Base-by-base conservation (phyloP, 2,329 filamentous ascomycete species). In the Venturia effusa region DNA sequence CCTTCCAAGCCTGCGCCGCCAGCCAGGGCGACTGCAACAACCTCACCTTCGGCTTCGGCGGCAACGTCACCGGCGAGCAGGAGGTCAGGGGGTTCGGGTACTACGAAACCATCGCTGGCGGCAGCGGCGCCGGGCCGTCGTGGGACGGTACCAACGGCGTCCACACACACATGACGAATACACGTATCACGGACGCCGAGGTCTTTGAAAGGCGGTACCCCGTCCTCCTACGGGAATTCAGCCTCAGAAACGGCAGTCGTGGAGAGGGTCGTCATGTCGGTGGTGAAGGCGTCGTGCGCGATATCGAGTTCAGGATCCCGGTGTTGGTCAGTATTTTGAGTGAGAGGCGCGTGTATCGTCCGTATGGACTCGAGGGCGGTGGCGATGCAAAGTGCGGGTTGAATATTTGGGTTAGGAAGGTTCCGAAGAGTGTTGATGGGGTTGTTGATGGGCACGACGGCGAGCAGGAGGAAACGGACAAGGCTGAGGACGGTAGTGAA, bases 141-240 rank as follows among this genome's bases (percentile, higher is more conserved):
- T 92, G 89, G 89, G 79, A 88, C 66, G 89, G 89, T 43, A 87
- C 88, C 13, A 84, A 80, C 62, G 89, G 88, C 19, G 88, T 92
- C n/a, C 88, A 93, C 72, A 88, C 84, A 1, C 88, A 93, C 75
- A 92, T 92, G 88, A 93, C 90, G 7, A 94, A 94, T 73, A 93
- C 89, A 3, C 83, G 89, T 17, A 93, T 92, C 71, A 92, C 89
- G 0, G 90, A 93, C 71, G 81, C 87, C 0, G 90, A 94, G 72
- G 83, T 92, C 7, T 89, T 93, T 67, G 89, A 93, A 76, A 80
- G 87, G 34, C 78, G 89, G 10, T 92, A 92, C 70, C 89, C 89
- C 0, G 88, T 92, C 1, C 74, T 94, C 1, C 76, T 94, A 40
- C 80, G 86, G 6, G 82, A 88, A 68, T 93, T 92, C 72, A 80